Evolutionary conservation across 257 asterid genomes (phyloP).

Genomic region (Lavandula angustifolia): DNA sequence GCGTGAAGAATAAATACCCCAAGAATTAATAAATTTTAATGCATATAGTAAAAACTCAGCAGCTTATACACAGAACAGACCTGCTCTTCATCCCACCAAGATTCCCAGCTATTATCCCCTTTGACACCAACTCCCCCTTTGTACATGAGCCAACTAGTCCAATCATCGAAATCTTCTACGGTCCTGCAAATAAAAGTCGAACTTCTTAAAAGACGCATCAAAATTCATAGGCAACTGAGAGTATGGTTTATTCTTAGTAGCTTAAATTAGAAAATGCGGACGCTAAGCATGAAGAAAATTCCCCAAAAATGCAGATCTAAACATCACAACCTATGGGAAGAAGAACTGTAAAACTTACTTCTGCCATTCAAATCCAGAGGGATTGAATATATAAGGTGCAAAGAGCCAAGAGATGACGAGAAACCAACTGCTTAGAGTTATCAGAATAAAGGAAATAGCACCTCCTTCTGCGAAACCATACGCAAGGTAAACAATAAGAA

Average conservation of each 20-base stretch:
- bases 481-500: constrained; percentile 83
- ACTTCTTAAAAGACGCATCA: constrained; percentile 12
- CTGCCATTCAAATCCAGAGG: constrained; percentile 99
- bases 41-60: constrained; percentile 14
- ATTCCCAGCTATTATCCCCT: constrained; percentile 98
- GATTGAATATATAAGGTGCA: constrained; percentile 96
- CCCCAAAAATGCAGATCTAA: constrained; percentile 21
- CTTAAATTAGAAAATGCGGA: constrained; percentile 6
- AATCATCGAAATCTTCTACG: constrained; percentile 98
- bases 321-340: constrained; percentile 5
- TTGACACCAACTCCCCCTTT: constrained; percentile 98
- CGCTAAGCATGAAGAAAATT: constrained; percentile 29
- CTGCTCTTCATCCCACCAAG: constrained; percentile 99
- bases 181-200: constrained; percentile 55
- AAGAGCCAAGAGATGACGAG: constrained; percentile 97
- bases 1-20: constrained; percentile 1
- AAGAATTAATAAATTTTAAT: neutral
- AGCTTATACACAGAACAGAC: constrained; percentile 40
- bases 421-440: constrained; percentile 95
- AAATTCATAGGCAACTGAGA: constrained; percentile 23
- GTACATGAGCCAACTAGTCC: constrained; percentile 97
- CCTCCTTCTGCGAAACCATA: constrained; percentile 74
- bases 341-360: constrained; percentile 57
- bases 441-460: constrained; percentile 65
- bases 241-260: constrained; percentile 5